Evolutionary conservation across 179 eudicot genomes (phyloP), one percentile per base, ranked within the genome.

Genomic region (Beta lomatogona): DNA sequence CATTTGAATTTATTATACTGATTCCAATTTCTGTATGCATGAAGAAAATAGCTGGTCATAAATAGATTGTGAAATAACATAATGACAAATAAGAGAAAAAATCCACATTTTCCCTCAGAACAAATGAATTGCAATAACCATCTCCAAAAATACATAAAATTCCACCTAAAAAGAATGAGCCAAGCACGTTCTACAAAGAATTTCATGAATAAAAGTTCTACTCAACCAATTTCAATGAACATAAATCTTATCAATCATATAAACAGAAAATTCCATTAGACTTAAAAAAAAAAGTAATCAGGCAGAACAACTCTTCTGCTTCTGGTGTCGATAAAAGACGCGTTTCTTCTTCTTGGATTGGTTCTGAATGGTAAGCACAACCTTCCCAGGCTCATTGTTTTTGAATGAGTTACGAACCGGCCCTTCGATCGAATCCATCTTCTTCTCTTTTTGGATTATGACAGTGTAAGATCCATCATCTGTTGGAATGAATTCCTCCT

Each of bases 391-490:
- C 70, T 86, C 88, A 78, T 77, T 86, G 77, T 77, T 83, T 16
- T 54, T 68, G 71, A 86, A 86, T 11, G 82, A 77, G 80, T 86
- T 86, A 11, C 86, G 82, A n/a, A 86, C 65, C 0, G 86, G 80
- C 36, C 71, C 75, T 9, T 74, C 80, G 2, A 19, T 41, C 14
- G 80, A 68, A 25, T 80, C 86, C 75, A 86, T 77, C 77, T 86
- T 86, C 86, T 80, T 86, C 28, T 80, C 77, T 73, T 86, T 86
- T 57, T 81, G 86, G 44, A 86, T 83, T 13, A 86, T 86, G 6
- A 86, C 80, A 18, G 86, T 80, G 79, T 86, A 86, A 9, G 88
- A 83, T 45, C 84, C 88, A 11, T 86, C 86, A 80, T 83, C 84
- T 9, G 78, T 83, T 52, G 88, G 88, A 28, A 86, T 73, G 54